Evolutionary conservation across 164 flowering plant genomes (phyloP), one percentile per base, ranked within the genome.

Genomic region (Berberis thunbergii): DNA sequence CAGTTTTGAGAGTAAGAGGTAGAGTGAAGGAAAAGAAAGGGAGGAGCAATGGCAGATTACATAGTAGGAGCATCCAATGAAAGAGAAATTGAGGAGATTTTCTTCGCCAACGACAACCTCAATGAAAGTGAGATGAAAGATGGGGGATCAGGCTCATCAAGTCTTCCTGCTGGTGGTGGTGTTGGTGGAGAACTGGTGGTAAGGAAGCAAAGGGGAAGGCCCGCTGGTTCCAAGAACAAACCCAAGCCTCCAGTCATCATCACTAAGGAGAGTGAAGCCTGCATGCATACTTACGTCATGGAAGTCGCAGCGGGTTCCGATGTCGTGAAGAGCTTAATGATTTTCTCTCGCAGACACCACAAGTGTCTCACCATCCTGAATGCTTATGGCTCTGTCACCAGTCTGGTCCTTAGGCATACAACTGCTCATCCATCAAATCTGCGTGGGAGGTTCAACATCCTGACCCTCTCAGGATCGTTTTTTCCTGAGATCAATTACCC

Each of bases 141-240:
- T 26, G 26, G 26, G 26, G 26, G 26, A 26, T 26, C 26, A 26
- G 26, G 26, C 26, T 26, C 26, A 26, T 26, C 26, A 26, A 26
- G 26, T 26, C 26, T 26, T 26, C 26, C 26, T 26, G 26, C 26
- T 26, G 26, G 0, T 26, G 26, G 26, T 26, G 26, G 26, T 26
- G 26, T 26, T 26, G 26, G 26, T 26, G 26, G 26, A 39, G 55
- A 6, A 52, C 13, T 10, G 13, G 55, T 52, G 0, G 55, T 52
- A 1, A 3, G 55, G 55, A 79, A 86, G 0, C 81, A 84, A 0
- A 66, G 88, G 1, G 88, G 88, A 60, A 84, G 88, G 11, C 88
- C 88, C 4, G 66, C 82, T 0, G 83, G 84, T 0, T 84, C 88
- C 26, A 84, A 78, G 65, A 84, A 84, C 78, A 80, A 78, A 60